Evolutionary conservation across 2,329 filamentous ascomycete genomes (phyloP).

Genomic region (Colletotrichum destructivum): DNA sequence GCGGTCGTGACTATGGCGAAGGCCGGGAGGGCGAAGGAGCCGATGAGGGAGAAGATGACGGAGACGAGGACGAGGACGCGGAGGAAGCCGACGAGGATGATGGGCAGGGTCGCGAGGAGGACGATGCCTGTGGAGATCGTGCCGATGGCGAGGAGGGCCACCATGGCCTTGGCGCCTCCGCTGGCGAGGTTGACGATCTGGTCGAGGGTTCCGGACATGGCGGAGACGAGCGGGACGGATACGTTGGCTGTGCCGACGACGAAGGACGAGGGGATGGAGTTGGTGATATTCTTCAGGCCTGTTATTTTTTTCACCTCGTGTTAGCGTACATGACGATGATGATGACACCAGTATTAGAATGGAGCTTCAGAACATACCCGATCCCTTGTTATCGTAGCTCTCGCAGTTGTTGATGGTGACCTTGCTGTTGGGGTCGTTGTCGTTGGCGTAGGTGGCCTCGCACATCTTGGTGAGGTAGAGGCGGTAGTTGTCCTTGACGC

Average conservation of each 20-base stretch:
- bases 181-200: slow-evolving; percentile 40
- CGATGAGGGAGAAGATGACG: slow-evolving; percentile 37
- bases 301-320: not conserved
- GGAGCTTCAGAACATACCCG: slow-evolving; percentile 15
- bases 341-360: too few relatives aligned
- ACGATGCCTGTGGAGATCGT: slow-evolving; percentile 36
- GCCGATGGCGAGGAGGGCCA: slow-evolving; percentile 44
- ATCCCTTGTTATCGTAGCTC: slow-evolving; percentile 33
- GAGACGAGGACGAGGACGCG: slow-evolving; percentile 40
- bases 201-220: slow-evolving; percentile 40
- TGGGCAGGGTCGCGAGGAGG: slow-evolving; percentile 41
- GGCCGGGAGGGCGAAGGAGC: slow-evolving; percentile 20
- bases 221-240: slow-evolving; percentile 44
- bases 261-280: slow-evolving; percentile 45
- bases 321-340: not conserved
- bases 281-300: slow-evolving; percentile 45
- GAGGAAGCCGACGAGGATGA: slow-evolving; percentile 38
- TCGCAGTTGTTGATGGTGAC: slow-evolving; percentile 36
- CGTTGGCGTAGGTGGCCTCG: slow-evolving; percentile 43
- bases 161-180: slow-evolving; percentile 41
- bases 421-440: slow-evolving; percentile 32
- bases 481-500: slow-evolving; percentile 45
- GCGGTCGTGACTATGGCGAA: slow-evolving; percentile 42
- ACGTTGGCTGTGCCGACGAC: slow-evolving; percentile 44
- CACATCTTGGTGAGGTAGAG: slow-evolving; percentile 45